Evolutionary conservation across 2,329 filamentous ascomycete genomes (phyloP), one percentile per base, ranked within the genome.

Genomic region (Colletotrichum magnum): DNA sequence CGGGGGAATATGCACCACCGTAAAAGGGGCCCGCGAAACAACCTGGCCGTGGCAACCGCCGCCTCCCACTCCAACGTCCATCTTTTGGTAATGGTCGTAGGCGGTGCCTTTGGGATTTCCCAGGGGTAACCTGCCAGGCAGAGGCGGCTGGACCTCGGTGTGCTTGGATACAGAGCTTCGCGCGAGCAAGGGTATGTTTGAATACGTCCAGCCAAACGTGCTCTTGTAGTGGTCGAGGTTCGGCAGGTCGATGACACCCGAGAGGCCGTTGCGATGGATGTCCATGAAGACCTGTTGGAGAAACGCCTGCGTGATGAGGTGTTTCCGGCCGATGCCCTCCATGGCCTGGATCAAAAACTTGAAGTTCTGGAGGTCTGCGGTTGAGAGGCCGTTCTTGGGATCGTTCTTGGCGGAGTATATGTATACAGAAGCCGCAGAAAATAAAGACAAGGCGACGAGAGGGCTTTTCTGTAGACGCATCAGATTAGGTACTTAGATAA

Each of bases 251-350:
- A 84, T 77, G 12, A 76, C 74, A 4, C 76, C 71, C 3, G 75
- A 71, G 28, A 88, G 75, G 1, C 79, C 81, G 69, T 85, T 86
- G 39, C 78, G 77, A 43, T 94, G 89, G 9, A 97, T 88, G 74
- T 98, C 95, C n/a, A 95, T 85, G 67, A 94, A 89, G 1, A 95
- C 83, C 76, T 98, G 95, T 12, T 92, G 90, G n/a, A 97, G 83
- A 77, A 97, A 97, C 0, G 93, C 93, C 52, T 92, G 90, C 0
- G 94, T 95, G 36, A 98, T 87, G 1, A 90, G 85, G 75, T 96
- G 94, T 63, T 89, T 89, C 45, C 88, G 87, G 58, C 92, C 92
- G 69, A 97, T 86, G 2, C 90, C 89, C 60, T 93, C 90, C 89
- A 98, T 94, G 5, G 93, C 92, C 18, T 88, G 86, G 5, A 97